Evolutionary conservation across 1,284 basidiomycete genomes (phyloP).

Genomic region (Cutaneotrichosporon mucoides): DNA sequence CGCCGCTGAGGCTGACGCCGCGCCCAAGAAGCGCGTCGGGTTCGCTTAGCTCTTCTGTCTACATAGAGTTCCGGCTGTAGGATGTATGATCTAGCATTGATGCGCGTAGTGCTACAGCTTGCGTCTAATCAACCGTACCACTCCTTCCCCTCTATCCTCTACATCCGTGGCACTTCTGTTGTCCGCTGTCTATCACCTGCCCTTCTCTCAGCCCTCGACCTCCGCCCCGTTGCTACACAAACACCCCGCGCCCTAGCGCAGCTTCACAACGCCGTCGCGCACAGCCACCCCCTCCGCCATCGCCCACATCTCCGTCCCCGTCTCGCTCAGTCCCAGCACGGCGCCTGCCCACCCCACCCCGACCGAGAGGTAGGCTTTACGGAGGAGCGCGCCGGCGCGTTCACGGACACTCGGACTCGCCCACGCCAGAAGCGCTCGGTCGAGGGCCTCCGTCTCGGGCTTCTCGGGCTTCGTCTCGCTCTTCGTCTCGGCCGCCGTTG

Average conservation of each 20-base stretch:
- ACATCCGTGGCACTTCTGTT: too few species aligned
- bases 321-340: constrained; percentile 21
- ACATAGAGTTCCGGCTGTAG: background rate
- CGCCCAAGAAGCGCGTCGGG: constrained; percentile 4
- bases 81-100: background rate
- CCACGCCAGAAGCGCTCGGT: constrained; percentile 34
- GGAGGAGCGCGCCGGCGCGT: constrained; percentile 29
- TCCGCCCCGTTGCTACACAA: too few species aligned
- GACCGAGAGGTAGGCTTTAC: constrained; percentile 29
- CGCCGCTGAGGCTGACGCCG: background rate
- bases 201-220: too few species aligned
- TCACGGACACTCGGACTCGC: constrained; percentile 26
- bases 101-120: too few species aligned
- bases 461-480: too few species aligned
- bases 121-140: too few species aligned
- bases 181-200: too few species aligned
- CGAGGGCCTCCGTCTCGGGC: constrained; percentile 10
- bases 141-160: too few species aligned
- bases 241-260: constrained; percentile 7
- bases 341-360: constrained; percentile 25
- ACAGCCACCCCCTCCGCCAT: constrained; percentile 21
- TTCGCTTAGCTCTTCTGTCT: background rate
- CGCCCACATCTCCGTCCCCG: constrained; percentile 22
- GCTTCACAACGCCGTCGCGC: constrained; percentile 24
- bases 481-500: too few species aligned